Conservation (phyloP, 257 asterid species). For the Petunia secreta region DNA sequence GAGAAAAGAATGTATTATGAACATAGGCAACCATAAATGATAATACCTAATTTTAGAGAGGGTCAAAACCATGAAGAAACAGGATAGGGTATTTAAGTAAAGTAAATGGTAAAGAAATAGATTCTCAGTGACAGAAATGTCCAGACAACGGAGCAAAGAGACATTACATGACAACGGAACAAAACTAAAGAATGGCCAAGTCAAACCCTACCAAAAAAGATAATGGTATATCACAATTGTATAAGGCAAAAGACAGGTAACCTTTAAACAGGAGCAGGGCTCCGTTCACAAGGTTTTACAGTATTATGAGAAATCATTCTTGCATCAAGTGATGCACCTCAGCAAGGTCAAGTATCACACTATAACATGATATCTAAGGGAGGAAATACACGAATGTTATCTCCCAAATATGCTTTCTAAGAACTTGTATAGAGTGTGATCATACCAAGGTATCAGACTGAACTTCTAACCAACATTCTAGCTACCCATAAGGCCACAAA, state of each 20-base stretch:
- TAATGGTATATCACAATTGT: neutral
- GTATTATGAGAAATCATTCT: too few species aligned
- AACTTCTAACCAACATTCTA: too few species aligned
- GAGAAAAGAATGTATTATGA: slow-evolving; percentile 15
- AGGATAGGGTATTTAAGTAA: neutral
- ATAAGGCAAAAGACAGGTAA: neutral
- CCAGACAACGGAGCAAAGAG: neutral
- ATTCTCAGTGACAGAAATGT: neutral
- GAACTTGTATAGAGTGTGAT: too few species aligned
- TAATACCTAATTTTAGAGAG: neutral
- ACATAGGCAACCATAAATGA: neutral
- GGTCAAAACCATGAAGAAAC: neutral
- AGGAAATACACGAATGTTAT: too few species aligned
- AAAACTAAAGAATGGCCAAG: neutral
- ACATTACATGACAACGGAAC: neutral
- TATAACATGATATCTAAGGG: too few species aligned
- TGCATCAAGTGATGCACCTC: too few species aligned
- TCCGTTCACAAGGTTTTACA: too few species aligned
- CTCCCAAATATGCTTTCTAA: too few species aligned
- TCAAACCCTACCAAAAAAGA: neutral
- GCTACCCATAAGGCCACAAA: too few species aligned
- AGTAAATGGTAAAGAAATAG: neutral
- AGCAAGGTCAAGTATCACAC: too few species aligned
- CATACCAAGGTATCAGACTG: too few species aligned
- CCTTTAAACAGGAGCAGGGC: too few species aligned